A percentile compares a stretch with the other conserved stretches of the same genome.
Evolutionary conservation across 257 asterid genomes (phyloP).

Genomic region (Knoxia roxburghii): DNA sequence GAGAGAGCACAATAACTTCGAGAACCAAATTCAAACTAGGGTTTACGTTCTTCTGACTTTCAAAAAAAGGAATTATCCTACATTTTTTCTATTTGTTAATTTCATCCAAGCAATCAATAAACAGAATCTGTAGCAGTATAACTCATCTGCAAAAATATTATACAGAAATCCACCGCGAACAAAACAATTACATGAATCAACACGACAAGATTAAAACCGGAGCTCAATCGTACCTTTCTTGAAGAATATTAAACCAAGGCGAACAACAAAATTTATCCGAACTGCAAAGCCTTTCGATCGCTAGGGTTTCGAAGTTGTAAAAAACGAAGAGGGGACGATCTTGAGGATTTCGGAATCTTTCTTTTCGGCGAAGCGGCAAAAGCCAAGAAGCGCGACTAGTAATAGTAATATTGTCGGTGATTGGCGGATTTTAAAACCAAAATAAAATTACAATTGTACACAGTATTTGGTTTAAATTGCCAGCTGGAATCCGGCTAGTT

Average conservation of each 20-base stretch:
- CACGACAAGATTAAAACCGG: background rate
- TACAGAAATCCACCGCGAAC: background rate
- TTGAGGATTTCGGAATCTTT: background rate
- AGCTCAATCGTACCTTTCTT: slow-evolving; percentile 22
- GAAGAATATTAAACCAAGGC: slow-evolving; percentile 5
- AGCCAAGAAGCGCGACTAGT: no score
- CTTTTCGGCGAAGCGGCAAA: background rate
- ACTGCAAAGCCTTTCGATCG: slow-evolving; percentile 10
- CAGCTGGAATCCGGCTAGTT: slow-evolving; percentile 5
- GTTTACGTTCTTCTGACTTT: background rate
- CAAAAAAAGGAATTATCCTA: no score
- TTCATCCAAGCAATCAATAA: no score
- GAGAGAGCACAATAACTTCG: background rate
- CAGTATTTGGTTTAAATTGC: background rate
- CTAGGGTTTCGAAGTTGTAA: slow-evolving; percentile 24
- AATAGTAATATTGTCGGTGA: no score
- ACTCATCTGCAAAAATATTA: background rate
- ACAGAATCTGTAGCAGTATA: no score
- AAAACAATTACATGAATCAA: background rate
- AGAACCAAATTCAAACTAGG: background rate
- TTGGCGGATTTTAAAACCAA: slow-evolving; percentile 15
- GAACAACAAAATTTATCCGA: background rate
- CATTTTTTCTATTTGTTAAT: background rate
- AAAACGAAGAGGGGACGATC: background rate
- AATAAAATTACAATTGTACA: background rate